phyloP scores from a whole-genome alignment of 2,329 filamentous ascomycete species.

The Lojkania enalia region DNA sequence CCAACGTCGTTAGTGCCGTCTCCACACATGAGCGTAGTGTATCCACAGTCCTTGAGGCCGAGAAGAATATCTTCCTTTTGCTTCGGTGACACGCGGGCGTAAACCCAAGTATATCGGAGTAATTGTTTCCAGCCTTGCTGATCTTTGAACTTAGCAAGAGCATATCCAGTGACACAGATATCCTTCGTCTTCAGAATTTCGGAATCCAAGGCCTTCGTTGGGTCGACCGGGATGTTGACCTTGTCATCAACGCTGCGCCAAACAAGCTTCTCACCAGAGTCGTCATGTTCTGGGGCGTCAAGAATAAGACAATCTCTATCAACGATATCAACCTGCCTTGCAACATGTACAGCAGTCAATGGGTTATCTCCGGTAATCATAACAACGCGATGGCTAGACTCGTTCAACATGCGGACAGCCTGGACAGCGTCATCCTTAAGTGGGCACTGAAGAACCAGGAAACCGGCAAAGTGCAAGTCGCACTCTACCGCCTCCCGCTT shows the following conservation, averaged over 20 bases:
- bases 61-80: constrained; percentile 99
- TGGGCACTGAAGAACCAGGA: constrained; percentile 92
- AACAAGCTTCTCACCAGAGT: constrained; percentile 76
- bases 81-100: constrained; percentile 96
- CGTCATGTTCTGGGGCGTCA: constrained; percentile 89
- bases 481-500: constrained; percentile 91
- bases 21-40: constrained; percentile 98
- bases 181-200: constrained; percentile 85
- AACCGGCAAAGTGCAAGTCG: constrained; percentile 85
- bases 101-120: constrained; percentile 92
- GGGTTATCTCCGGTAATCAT: constrained; percentile 99
- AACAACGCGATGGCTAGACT: constrained; percentile 96
- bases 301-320: constrained; percentile 93
- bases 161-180: constrained; percentile 94
- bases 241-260: constrained; percentile 97
- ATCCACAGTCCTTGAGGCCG: constrained; percentile 92
- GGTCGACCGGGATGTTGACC: constrained; percentile 81
- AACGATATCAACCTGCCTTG: constrained; percentile 93
- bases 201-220: constrained; percentile 75
- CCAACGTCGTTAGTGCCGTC: constrained; percentile 98
- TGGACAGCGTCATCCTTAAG: constrained; percentile 95
- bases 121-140: constrained; percentile 76
- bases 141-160: constrained; percentile 83
- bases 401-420: constrained; percentile 94
- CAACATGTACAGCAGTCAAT: constrained; percentile 93